phyloP scores from a whole-genome alignment of 2,329 filamentous ascomycete genomes.

The Fusarium dimerum region DNA sequence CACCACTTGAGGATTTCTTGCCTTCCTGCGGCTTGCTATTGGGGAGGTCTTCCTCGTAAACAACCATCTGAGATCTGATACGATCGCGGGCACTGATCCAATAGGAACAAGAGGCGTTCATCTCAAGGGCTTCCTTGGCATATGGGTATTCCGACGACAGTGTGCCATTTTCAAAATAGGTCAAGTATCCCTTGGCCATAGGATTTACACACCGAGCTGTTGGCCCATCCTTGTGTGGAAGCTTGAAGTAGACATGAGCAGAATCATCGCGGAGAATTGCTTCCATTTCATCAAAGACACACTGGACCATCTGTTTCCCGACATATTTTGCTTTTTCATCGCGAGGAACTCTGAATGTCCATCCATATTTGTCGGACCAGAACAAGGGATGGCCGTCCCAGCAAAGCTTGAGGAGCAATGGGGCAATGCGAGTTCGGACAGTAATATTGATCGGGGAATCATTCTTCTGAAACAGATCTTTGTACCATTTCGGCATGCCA shows the following conservation, averaged over 20 bases:
- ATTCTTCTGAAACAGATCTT: constrained; percentile 75
- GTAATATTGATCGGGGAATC: constrained; percentile 73
- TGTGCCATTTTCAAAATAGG: constrained; percentile 87
- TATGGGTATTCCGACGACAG: constrained; percentile 86
- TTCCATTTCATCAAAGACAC: constrained; percentile 79
- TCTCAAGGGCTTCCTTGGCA: constrained; percentile 92
- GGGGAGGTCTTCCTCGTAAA: constrained; percentile 70
- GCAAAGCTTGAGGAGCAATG: constrained; percentile 76
- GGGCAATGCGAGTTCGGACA: constrained; percentile 84
- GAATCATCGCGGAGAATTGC: constrained; percentile 64
- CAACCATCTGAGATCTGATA: constrained; percentile 93
- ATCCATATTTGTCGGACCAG: constrained; percentile 92
- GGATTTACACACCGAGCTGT: constrained; percentile 81
- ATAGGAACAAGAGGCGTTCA: constrained; percentile 98
- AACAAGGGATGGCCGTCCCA: constrained; percentile 90
- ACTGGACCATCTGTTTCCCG: constrained; percentile 70
- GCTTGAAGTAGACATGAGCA: constrained; percentile 76
- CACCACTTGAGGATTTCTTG: constrained; percentile 15
- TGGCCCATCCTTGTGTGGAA: constrained; percentile 95
- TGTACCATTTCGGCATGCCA: constrained; percentile 96
- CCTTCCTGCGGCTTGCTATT: constrained; percentile 1
- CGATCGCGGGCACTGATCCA: constrained; percentile 96
- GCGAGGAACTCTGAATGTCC: constrained; percentile 80
- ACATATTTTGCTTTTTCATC: constrained; percentile 64
- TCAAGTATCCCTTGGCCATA: constrained; percentile 85